phyloP scores from a whole-genome alignment of 345 rosid genomes.

The Citrus hindsii region DNA sequence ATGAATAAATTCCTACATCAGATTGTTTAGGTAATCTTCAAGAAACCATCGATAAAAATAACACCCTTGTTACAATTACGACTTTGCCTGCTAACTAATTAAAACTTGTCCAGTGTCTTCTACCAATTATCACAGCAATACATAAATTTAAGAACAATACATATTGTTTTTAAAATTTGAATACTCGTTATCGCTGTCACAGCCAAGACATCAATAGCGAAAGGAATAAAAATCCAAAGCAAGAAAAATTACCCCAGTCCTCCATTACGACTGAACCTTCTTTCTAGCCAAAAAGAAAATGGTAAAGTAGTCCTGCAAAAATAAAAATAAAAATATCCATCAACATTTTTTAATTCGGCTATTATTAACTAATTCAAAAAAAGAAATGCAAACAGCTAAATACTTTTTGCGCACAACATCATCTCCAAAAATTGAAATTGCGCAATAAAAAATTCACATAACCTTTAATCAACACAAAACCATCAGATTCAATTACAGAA shows the following conservation, averaged over 20 bases:
- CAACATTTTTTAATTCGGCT: not conserved
- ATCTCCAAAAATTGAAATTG: not conserved
- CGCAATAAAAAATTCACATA: not conserved
- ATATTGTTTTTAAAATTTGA: not conserved
- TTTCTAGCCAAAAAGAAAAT: not conserved
- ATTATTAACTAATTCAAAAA: not conserved
- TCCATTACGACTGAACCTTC: slow-evolving; percentile 23
- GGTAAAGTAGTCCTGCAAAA: not conserved
- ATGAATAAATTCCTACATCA: not conserved
- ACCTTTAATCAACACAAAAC: not conserved
- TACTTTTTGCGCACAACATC: not conserved
- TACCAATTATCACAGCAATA: not conserved
- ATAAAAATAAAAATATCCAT: not conserved
- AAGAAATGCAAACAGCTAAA: not conserved
- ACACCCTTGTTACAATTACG: not conserved
- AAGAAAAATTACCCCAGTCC: slow-evolving; percentile 39
- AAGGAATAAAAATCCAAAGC: not conserved
- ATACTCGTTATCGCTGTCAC: not conserved
- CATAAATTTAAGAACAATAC: no score
- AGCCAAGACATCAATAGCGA: not conserved
- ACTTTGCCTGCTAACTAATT: not conserved
- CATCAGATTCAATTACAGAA: not conserved
- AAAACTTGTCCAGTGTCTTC: not conserved
- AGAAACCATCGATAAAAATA: not conserved
- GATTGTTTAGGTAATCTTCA: not conserved